These are phyloP conservation scores for Datisca glomerata DNA, from an alignment of 306 rosid genomes.

Conservation along the genomic window DNA sequence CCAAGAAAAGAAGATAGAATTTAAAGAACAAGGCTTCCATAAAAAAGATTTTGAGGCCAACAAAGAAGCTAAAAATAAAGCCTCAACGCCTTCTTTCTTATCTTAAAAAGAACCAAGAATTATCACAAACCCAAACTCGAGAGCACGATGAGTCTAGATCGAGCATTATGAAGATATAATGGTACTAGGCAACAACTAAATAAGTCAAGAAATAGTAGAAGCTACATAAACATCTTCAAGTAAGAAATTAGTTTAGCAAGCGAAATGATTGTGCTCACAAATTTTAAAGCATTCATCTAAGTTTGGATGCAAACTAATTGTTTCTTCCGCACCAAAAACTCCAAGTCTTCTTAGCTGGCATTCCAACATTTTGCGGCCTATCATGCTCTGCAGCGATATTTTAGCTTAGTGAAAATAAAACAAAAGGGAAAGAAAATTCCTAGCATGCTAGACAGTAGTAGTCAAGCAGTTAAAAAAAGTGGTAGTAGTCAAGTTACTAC, in stretches of 20 bases:
- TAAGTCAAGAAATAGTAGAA: neutral
- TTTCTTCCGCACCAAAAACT: constrained; percentile 88
- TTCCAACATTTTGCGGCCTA: constrained; percentile 80
- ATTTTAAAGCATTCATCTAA: constrained; percentile 71
- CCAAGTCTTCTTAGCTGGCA: constrained; percentile 91
- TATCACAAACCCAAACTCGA: no score
- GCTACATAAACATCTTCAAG: constrained; percentile 1
- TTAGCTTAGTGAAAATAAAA: constrained; percentile 8
- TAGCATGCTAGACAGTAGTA: neutral
- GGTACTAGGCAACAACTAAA: no score
- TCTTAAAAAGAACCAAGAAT: no score
- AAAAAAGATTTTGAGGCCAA: no score
- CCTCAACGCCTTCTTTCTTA: no score
- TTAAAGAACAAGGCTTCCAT: no score
- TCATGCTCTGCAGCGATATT: constrained; percentile 73
- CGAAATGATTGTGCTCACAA: constrained; percentile 35
- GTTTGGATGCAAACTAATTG: constrained; percentile 84
- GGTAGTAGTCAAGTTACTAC: no score
- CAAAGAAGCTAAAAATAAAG: no score
- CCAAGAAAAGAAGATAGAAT: no score
- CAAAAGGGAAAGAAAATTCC: neutral
- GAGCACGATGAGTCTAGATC: no score
- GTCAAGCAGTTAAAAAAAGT: no score
- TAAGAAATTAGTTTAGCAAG: constrained; percentile 13
- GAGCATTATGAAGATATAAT: no score